Conservation (phyloP, 306 rosid genomes). For the Gillenia trifoliata region DNA sequence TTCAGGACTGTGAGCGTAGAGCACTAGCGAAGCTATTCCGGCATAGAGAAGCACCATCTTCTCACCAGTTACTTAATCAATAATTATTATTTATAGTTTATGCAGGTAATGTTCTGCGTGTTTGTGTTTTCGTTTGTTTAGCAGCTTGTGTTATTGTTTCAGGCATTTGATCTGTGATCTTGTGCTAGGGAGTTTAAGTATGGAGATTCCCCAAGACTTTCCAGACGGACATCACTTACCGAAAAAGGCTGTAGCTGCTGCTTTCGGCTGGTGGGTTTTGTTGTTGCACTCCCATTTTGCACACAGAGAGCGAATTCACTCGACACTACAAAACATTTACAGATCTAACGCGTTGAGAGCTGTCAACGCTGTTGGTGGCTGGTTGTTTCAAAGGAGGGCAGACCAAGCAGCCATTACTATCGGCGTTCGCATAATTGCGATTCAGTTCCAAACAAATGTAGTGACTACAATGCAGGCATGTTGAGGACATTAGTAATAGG, state of each 20-base stretch:
- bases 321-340: background rate
- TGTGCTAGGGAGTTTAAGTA: background rate
- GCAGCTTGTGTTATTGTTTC: background rate
- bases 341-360: background rate
- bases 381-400: background rate
- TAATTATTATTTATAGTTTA: constrained; percentile 6
- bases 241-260: background rate
- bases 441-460: too few relatives aligned
- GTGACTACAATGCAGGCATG: too few relatives aligned
- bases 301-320: background rate
- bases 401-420: background rate
- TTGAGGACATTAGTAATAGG: background rate
- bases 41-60: constrained; percentile 54
- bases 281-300: background rate
- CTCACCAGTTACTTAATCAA: constrained; percentile 35
- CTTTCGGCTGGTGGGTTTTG: background rate
- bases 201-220: background rate
- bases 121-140: background rate
- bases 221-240: too few relatives aligned
- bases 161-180: too few relatives aligned
- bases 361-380: too few relatives aligned
- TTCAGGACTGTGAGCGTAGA: constrained; percentile 95
- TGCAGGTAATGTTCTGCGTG: background rate
- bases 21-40: constrained; percentile 75
- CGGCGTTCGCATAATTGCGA: too few relatives aligned